Percentiles rank a stretch among this genome's conserved stretches.
Evolutionary conservation across 1,284 basidiomycete genomes (phyloP).

Genomic region (Rhodotorula sp.): DNA sequence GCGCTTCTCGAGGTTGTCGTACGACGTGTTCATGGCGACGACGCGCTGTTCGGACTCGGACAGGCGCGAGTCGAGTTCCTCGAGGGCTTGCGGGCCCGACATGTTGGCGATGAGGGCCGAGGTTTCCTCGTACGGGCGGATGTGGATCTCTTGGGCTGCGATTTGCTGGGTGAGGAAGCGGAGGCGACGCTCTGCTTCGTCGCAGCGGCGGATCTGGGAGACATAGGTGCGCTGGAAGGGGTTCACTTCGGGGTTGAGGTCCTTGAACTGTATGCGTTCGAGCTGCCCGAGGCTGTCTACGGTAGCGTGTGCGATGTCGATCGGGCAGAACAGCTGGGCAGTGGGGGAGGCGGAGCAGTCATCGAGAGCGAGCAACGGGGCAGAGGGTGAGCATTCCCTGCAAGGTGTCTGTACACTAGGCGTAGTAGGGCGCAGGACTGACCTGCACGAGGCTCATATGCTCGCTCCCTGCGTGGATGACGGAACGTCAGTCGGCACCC

Average conservation of each 20-base stretch:
- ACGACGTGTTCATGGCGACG: conserved; percentile 88
- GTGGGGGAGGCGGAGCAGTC: background rate
- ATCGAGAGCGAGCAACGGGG: background rate
- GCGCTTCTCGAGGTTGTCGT: conserved; percentile 82
- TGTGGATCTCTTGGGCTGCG: conserved; percentile 70
- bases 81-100: conserved; percentile 85
- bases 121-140: conserved; percentile 54
- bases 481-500: conserved; percentile 2
- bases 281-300: conserved; percentile 93
- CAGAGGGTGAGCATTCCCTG: background rate
- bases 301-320: conserved; percentile 95
- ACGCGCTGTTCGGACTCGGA: conserved; percentile 84
- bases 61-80: conserved; percentile 86
- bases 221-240: conserved; percentile 99
- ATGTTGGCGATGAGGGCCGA: conserved; percentile 77
- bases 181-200: conserved; percentile 77
- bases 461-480: conserved; percentile 34
- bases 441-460: conserved; percentile 41
- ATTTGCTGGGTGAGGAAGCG: conserved; percentile 88
- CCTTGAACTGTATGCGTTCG: conserved; percentile 96
- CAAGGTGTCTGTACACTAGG: background rate
- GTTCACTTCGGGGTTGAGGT: conserved; percentile 91
- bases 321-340: conserved; percentile 91
- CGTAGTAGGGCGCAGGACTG: background rate
- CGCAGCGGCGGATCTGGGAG: conserved; percentile 71